Conservation (phyloP, 331 rosid genomes). For the Pyracantha coccinea region DNA sequence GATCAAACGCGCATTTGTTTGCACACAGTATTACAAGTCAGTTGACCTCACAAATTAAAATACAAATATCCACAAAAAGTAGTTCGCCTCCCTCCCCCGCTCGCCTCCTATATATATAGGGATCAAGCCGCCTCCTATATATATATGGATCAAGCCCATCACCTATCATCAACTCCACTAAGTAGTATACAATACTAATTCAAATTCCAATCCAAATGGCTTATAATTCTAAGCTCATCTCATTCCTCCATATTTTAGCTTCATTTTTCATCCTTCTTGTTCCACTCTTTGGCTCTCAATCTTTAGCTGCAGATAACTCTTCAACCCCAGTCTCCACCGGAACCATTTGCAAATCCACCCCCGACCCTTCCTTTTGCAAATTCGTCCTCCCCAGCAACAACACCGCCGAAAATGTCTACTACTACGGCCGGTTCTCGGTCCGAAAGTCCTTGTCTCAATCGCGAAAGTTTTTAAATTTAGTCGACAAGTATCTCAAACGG, state of each 20-base stretch:
- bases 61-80: not conserved
- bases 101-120: not conserved
- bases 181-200: not conserved
- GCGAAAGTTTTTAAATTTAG: slow-evolving; percentile 23
- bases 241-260: not conserved
- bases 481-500: slow-evolving; percentile 32
- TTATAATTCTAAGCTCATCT: not conserved
- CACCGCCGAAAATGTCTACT: slow-evolving; percentile 30
- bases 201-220: not conserved
- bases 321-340: slow-evolving; percentile 5
- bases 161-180: not conserved
- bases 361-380: slow-evolving; percentile 24
- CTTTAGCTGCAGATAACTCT: slow-evolving; percentile 6
- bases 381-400: slow-evolving; percentile 3
- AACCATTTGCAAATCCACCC: slow-evolving; percentile 22
- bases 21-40: not conserved
- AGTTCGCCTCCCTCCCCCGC: no score
- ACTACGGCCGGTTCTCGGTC: slow-evolving; percentile 41
- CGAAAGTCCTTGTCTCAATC: slow-evolving; percentile 49
- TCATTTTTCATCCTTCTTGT: slow-evolving; percentile 7
- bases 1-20: not conserved
- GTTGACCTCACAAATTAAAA: not conserved
- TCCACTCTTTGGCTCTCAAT: not conserved
- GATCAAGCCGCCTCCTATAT: not conserved
- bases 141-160: not conserved